Base-by-base conservation (phyloP, 805 yeast genomes). In the Myxozyma udenii region DNA sequence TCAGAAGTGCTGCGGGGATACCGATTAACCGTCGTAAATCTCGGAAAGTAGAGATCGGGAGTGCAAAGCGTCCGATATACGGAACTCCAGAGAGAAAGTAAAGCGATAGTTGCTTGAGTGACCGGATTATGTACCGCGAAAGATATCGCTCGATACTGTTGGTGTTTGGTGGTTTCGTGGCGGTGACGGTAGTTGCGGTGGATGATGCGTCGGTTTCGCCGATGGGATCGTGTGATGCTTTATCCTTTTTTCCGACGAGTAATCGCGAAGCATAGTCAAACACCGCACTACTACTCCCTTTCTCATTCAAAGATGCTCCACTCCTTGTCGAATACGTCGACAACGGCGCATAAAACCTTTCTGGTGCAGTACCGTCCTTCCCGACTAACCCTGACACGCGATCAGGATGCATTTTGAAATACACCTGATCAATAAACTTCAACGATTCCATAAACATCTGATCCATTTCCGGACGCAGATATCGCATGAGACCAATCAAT, bases 11-110 rank as follows among this genome's bases (percentile, higher is more conserved):
- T 5, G 78, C 67, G 2, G 73, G 59, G 0, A 78, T 65, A 1
- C 85, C 84, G 18, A 78, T 67, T 21, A 71, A 71, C 39, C 66
- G 68, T 57, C 74, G 66, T 50, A 79, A 71, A 4, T 69, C 68
- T 50, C 69, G 71, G 58, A 78, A 77, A 3, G 80, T 69, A 11
- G 71, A 62, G 0, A 71, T 49, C 0, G 80, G 76, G 14, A 78
- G 61, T 3, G 75, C 66, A 18, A 75, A 51, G 2, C 67, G 49
- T 1, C 80, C 81, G 14, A 76, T 50, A 22, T 66, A 63, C 0
- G 84, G 80, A 4, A 74, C 49, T 48, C 63, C 62, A 6, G 75
- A 66, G n/a, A 72, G 50, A 2, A 65, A 24, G 48, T 68, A 73
- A 12, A 75, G 52, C 7, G 62, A 57, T 16, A 72, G 47, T 25